phyloP scores from a whole-genome alignment of 257 asterid genomes.

The Plantago ovata region DNA sequence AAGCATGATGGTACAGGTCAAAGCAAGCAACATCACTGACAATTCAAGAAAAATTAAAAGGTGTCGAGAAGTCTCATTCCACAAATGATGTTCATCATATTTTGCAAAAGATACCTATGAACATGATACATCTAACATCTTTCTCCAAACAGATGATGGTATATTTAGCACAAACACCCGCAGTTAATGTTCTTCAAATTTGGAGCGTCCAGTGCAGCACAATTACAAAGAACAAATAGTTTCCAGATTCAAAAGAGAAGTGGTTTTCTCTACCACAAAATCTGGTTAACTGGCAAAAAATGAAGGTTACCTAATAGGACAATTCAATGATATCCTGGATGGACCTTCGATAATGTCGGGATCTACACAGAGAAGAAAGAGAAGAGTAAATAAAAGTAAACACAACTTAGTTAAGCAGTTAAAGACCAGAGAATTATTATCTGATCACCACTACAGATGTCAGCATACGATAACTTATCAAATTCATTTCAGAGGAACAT shows the following conservation, averaged over 20 bases:
- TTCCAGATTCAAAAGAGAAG: neutral
- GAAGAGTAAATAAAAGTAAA: conserved; percentile 23
- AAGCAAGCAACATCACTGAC: conserved; percentile 8
- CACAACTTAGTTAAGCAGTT: neutral
- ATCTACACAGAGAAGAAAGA: conserved; percentile 39
- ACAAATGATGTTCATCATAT: neutral
- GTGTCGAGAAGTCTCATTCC: neutral
- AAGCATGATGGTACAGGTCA: conserved; percentile 5
- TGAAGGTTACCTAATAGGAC: conserved; percentile 80
- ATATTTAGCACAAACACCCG: neutral
- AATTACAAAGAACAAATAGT: neutral
- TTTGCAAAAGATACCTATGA: too few species aligned
- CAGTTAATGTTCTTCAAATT: neutral
- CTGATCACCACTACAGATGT: conserved; percentile 6
- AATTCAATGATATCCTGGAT: conserved; percentile 81
- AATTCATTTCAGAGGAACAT: neutral
- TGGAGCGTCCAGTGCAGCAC: conserved; percentile 13
- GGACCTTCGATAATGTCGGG: conserved; percentile 84
- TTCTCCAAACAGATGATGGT: neutral
- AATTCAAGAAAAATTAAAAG: conserved; percentile 14
- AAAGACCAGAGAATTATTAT: conserved; percentile 5
- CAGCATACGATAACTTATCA: neutral
- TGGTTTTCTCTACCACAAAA: conserved; percentile 7
- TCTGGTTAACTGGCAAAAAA: conserved; percentile 13
- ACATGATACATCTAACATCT: neutral